Percentiles rank a stretch among this genome's conserved stretches.
Evolutionary conservation across 1,139 yeast genomes (phyloP).

Genomic region (Nakaseomyces uthaithaninus): DNA sequence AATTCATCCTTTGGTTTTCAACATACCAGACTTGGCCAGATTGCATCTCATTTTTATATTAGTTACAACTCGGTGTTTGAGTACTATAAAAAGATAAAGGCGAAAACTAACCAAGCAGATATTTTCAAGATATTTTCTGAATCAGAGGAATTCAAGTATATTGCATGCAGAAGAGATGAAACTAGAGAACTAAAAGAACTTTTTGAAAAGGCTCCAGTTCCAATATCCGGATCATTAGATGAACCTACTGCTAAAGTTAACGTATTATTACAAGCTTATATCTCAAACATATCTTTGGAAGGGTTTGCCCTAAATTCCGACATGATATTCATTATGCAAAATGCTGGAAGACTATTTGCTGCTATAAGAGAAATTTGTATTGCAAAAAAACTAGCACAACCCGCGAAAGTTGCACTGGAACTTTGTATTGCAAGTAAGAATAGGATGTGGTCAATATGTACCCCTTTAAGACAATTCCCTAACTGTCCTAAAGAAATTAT

Average conservation of each 20-base stretch:
- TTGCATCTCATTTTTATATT: slow-evolving; percentile 84
- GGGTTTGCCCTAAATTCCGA: slow-evolving; percentile 92
- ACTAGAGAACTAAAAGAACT: slow-evolving; percentile 64
- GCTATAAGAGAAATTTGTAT: slow-evolving; percentile 78
- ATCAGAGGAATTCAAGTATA: slow-evolving; percentile 77
- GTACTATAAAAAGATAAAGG: slow-evolving; percentile 55
- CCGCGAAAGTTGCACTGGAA: slow-evolving; percentile 51
- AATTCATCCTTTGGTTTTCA: slow-evolving; percentile 42
- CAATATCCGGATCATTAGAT: slow-evolving; percentile 62
- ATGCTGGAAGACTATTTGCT: slow-evolving; percentile 81
- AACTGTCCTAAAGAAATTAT: slow-evolving; percentile 62
- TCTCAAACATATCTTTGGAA: slow-evolving; percentile 64
- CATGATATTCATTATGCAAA: slow-evolving; percentile 87
- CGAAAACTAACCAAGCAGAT: slow-evolving; percentile 65
- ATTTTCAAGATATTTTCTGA: slow-evolving; percentile 65
- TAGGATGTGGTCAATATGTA: slow-evolving; percentile 74
- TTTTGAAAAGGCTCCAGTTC: slow-evolving; percentile 73
- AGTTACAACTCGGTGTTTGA: slow-evolving; percentile 58
- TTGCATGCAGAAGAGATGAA: slow-evolving; percentile 85
- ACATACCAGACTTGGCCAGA: slow-evolving; percentile 72
- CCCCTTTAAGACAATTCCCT: slow-evolving; percentile 81
- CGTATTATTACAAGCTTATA: slow-evolving; percentile 73
- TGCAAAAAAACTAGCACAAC: slow-evolving; percentile 61
- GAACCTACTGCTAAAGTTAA: slow-evolving; percentile 77
- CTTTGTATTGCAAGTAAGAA: slow-evolving; percentile 74